phyloP scores from a whole-genome alignment of 495 filamentous ascomycete genomes.

The Lindgomyces ingoldianus region DNA sequence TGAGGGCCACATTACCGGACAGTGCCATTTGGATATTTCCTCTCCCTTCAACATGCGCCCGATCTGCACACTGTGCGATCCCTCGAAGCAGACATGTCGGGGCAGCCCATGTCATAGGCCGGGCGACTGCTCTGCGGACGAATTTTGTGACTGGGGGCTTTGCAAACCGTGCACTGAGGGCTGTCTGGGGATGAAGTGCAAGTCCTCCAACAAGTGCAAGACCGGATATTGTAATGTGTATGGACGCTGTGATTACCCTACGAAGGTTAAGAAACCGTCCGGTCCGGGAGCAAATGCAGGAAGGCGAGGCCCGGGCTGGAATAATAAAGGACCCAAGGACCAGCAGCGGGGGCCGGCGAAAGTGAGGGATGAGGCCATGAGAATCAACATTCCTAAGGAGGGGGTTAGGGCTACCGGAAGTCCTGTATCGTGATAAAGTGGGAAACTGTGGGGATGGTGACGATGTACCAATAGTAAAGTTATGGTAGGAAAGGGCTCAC shows the following conservation, averaged over 20 bases:
- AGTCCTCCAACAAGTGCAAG: constrained; percentile 25
- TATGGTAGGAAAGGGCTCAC: not conserved
- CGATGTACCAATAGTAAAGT: not conserved
- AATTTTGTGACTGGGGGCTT: constrained; percentile 30
- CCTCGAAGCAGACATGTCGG: not conserved
- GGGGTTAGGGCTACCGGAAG: constrained; percentile 19
- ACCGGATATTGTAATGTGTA: constrained; percentile 33
- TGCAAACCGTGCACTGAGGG: constrained; percentile 28
- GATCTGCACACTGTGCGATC: not conserved
- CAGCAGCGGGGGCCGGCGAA: constrained; percentile 23
- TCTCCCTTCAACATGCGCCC: constrained; percentile 1
- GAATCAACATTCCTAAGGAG: constrained; percentile 27
- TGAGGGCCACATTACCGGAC: not conserved
- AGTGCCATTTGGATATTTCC: constrained; percentile 8
- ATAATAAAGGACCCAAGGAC: constrained; percentile 17
- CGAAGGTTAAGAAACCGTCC: constrained; percentile 4
- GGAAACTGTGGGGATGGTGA: not conserved
- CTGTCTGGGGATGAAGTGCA: constrained; percentile 29
- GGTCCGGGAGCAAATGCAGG: constrained; percentile 12
- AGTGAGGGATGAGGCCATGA: constrained; percentile 28
- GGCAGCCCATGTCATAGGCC: constrained; percentile 28
- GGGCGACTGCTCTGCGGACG: constrained; percentile 25
- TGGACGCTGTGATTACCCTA: constrained; percentile 31
- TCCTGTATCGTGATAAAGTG: not conserved
- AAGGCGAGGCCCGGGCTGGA: constrained; percentile 19